Evolutionary conservation across 2,329 filamentous ascomycete genomes (phyloP).

Genomic region (Fusarium oxysporum): DNA sequence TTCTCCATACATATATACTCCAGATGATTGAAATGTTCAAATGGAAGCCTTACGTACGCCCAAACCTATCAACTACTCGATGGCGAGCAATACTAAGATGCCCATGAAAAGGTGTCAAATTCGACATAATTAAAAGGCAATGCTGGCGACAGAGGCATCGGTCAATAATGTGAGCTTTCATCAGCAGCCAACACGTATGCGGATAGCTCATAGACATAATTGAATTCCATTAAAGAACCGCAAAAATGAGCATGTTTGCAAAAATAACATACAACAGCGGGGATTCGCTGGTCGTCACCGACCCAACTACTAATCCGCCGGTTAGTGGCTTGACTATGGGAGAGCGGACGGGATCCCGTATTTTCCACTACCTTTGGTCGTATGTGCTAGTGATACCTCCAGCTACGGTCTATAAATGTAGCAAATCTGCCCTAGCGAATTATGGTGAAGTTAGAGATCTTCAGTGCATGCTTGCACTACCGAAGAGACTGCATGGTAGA

Average conservation of each 20-base stretch:
- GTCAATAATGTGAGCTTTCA: too few species aligned
- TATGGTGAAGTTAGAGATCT: neutral
- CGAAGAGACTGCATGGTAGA: neutral
- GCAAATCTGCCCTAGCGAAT: fast-evolving
- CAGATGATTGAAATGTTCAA: too few species aligned
- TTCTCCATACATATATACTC: too few species aligned
- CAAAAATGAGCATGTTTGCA: neutral
- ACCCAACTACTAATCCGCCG: slow-evolving; percentile 5
- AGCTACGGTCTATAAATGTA: fast-evolving
- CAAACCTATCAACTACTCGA: too few species aligned
- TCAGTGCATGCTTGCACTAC: neutral
- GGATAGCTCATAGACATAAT: too few species aligned
- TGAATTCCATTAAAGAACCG: too few species aligned
- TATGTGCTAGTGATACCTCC: fast-evolving
- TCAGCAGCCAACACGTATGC: too few species aligned
- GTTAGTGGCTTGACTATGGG: slow-evolving; percentile 3
- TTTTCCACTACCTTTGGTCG: slow-evolving; percentile 3
- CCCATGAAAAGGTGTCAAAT: too few species aligned
- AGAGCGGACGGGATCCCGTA: slow-evolving; percentile 6
- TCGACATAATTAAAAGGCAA: too few species aligned
- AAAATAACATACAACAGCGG: slow-evolving; percentile 7
- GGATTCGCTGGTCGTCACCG: slow-evolving; percentile 7
- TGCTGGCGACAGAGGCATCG: too few species aligned
- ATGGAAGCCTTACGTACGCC: too few species aligned
- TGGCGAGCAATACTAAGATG: too few species aligned